These are phyloP conservation scores for Vachellia collinsii DNA, from an alignment of 306 rosid genomes.

Conservation along the genomic window DNA sequence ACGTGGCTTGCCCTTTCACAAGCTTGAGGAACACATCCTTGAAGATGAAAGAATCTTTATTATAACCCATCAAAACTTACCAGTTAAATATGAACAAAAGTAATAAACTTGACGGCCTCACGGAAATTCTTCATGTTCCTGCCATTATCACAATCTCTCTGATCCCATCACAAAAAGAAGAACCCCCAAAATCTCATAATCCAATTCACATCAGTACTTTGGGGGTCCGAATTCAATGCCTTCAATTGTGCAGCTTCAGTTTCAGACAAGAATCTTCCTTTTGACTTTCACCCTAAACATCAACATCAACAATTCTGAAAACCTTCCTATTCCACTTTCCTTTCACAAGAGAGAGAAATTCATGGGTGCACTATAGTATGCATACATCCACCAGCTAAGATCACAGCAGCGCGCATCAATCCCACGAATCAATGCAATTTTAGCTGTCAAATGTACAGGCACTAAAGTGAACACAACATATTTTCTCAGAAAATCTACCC, in stretches of 20 bases:
- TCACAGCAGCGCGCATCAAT: background rate
- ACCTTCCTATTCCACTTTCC: constrained; percentile 39
- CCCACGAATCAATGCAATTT: background rate
- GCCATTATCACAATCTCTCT: constrained; percentile 34
- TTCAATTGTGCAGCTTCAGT: constrained; percentile 34
- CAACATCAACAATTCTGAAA: constrained; percentile 39
- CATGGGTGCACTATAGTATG: background rate
- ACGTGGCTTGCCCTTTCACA: background rate
- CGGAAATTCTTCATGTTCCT: constrained; percentile 2
- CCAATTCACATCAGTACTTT: constrained; percentile 29
- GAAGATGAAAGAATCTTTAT: constrained; percentile 23
- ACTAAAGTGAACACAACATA: background rate
- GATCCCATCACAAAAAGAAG: constrained; percentile 18
- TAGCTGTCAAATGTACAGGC: background rate
- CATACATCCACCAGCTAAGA: background rate
- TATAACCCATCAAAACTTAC: constrained; percentile 5
- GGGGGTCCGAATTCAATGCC: constrained; percentile 32
- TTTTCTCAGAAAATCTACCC: background rate
- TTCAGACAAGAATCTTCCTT: constrained; percentile 38
- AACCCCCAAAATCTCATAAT: constrained; percentile 22
- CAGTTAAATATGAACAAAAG: background rate
- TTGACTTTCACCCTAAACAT: constrained; percentile 42
- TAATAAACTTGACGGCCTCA: background rate
- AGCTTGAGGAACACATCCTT: background rate
- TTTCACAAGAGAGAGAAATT: background rate